Evolutionary conservation across 83 land plant species (phyloP).

Genomic region (Picea abies): DNA sequence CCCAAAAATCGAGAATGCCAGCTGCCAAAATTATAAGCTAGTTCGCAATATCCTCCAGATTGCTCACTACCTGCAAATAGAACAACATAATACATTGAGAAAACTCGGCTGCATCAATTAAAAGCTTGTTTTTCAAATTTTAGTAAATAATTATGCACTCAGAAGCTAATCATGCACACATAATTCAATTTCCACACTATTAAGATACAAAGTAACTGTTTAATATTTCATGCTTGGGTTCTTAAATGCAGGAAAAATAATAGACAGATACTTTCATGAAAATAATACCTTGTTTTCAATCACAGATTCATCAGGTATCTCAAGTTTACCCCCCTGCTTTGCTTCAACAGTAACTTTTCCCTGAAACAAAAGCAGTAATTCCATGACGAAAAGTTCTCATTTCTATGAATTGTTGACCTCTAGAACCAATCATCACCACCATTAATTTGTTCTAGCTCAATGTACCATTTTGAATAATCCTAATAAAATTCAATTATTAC

Average conservation of each 20-base stretch:
- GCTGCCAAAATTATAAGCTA: background rate
- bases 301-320: slow-evolving; percentile 74
- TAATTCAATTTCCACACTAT: background rate
- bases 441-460: too few relatives aligned
- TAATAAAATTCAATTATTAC: too few relatives aligned
- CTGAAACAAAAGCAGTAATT: slow-evolving; percentile 32
- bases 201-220: background rate
- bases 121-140: background rate
- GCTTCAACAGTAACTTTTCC: slow-evolving; percentile 76
- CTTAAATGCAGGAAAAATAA: background rate
- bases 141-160: background rate
- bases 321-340: slow-evolving; percentile 61
- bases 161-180: background rate
- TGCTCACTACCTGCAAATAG: slow-evolving; percentile 6
- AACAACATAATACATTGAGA: background rate
- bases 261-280: background rate
- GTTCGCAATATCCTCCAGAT: background rate
- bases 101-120: background rate
- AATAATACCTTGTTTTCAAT: slow-evolving; percentile 73
- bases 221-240: background rate
- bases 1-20: background rate
- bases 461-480: too few relatives aligned
- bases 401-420: too few relatives aligned
- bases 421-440: too few relatives aligned
- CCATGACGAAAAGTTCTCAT: too few relatives aligned